Conservation (phyloP, 2,329 filamentous ascomycete species). For the Paradendryphiella salina region DNA sequence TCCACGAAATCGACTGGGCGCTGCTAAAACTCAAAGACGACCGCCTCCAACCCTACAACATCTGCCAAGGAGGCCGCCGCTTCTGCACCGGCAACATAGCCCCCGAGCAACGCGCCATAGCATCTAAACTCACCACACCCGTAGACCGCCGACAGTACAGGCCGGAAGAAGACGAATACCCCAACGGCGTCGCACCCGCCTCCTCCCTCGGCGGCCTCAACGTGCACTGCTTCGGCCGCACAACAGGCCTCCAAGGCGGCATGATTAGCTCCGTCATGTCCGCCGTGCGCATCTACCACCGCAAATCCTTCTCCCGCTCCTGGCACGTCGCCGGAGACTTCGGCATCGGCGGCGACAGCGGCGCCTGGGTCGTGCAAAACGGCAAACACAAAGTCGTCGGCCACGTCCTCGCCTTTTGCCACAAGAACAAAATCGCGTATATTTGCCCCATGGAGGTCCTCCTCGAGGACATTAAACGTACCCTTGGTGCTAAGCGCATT, state of each 20-base stretch:
- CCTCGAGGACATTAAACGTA: constrained; percentile 80
- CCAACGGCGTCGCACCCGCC: constrained; percentile 62
- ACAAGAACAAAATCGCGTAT: constrained; percentile 79
- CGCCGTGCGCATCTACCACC: constrained; percentile 84
- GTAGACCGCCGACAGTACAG: constrained; percentile 41
- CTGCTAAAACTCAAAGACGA: constrained; percentile 77
- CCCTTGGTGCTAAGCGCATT: constrained; percentile 71
- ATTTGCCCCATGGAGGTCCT: constrained; percentile 95
- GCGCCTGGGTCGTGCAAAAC: constrained; percentile 89
- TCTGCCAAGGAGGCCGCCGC: constrained; percentile 61
- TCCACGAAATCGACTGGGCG: constrained; percentile 96
- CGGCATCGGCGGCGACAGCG: constrained; percentile 82
- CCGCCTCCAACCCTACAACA: constrained; percentile 71
- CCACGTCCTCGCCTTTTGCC: constrained; percentile 86
- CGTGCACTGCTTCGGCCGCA: constrained; percentile 87
- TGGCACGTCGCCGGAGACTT: constrained; percentile 65
- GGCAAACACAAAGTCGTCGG: constrained; percentile 79
- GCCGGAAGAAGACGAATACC: constrained; percentile 51
- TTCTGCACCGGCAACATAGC: constrained; percentile 38
- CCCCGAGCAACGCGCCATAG: constrained; percentile 37
- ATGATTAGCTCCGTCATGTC: constrained; percentile 76
- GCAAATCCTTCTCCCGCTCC: constrained; percentile 75
- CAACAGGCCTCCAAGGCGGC: constrained; percentile 79
- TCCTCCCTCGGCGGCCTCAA: constrained; percentile 70
- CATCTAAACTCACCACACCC: constrained; percentile 40